phyloP scores from a whole-genome alignment of 352 stramenopile genomes.

The Globisporangium canariense region DNA sequence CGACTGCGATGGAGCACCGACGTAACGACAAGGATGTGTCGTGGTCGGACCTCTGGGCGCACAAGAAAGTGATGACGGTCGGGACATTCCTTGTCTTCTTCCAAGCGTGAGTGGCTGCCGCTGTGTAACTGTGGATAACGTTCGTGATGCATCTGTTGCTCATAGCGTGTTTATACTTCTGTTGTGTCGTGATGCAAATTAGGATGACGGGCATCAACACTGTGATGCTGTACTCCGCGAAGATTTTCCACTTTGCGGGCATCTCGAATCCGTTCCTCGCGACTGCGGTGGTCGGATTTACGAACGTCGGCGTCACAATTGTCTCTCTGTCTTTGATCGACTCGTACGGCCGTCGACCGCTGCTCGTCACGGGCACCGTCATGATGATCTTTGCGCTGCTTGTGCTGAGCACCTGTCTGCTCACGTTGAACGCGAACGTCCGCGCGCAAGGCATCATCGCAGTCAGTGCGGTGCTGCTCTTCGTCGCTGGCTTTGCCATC shows the following conservation, averaged over 20 bases:
- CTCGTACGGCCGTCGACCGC: constrained; percentile 59
- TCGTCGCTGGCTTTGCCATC: constrained; percentile 83
- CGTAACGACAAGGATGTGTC: constrained; percentile 35
- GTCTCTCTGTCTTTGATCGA: constrained; percentile 77
- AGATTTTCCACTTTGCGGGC: constrained; percentile 89
- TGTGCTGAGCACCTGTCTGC: constrained; percentile 62
- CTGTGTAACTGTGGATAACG: not conserved
- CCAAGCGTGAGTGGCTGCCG: constrained; percentile 43
- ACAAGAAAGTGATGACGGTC: constrained; percentile 58
- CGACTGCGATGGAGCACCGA: constrained; percentile 55
- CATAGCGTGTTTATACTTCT: too few species aligned
- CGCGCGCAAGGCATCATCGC: constrained; percentile 57
- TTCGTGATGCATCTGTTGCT: not conserved
- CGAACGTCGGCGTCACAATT: constrained; percentile 79
- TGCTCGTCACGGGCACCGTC: constrained; percentile 65
- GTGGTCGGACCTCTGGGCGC: constrained; percentile 50
- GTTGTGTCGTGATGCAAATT: not conserved
- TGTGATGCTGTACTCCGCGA: constrained; percentile 90
- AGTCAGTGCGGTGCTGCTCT: constrained; percentile 74
- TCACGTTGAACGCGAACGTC: constrained; percentile 50
- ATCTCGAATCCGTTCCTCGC: constrained; percentile 84
- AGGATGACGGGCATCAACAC: constrained; percentile 91
- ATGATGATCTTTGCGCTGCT: constrained; percentile 74
- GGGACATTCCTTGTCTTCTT: constrained; percentile 77
- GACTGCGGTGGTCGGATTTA: constrained; percentile 66